Percentiles rank a stretch among this genome's conserved stretches.
Conservation (phyloP, 2,329 filamentous ascomycete species). For the Colletotrichum incanum region DNA sequence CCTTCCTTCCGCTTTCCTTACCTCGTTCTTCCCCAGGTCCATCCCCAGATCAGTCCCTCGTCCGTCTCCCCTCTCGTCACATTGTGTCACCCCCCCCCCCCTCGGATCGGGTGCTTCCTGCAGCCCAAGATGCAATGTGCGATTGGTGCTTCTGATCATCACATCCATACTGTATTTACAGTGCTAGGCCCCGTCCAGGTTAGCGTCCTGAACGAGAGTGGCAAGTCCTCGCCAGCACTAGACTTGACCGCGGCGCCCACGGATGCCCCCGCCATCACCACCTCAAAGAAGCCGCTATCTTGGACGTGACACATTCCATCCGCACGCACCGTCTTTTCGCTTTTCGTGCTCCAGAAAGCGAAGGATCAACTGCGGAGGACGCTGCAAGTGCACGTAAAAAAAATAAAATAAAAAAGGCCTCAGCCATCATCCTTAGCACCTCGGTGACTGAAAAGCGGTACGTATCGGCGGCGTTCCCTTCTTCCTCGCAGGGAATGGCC, state of each 20-base stretch:
- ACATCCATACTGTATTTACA: slow-evolving; percentile 8
- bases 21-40: background rate
- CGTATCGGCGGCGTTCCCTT: background rate
- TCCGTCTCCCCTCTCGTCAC: background rate
- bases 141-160: background rate
- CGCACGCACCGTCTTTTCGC: slow-evolving; percentile 12
- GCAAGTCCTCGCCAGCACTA: slow-evolving; percentile 9
- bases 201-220: slow-evolving; percentile 14
- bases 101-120: slow-evolving; percentile 31
- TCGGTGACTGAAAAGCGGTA: too few relatives aligned
- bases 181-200: slow-evolving; percentile 4
- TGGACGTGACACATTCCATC: slow-evolving; percentile 12
- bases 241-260: slow-evolving; percentile 6
- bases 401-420: too few relatives aligned
- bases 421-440: background rate
- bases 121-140: background rate
- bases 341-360: background rate
- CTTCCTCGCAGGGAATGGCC: slow-evolving; percentile 23
- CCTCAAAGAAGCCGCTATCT: background rate
- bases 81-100: background rate
- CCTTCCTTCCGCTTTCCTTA: background rate
- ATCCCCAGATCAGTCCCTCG: slow-evolving; percentile 2
- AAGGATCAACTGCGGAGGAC: background rate
- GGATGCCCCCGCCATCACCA: slow-evolving; percentile 10
- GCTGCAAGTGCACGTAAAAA: background rate